Conservation (phyloP, 192 early-diverging fungal species). For the Entrophospora sp. region DNA sequence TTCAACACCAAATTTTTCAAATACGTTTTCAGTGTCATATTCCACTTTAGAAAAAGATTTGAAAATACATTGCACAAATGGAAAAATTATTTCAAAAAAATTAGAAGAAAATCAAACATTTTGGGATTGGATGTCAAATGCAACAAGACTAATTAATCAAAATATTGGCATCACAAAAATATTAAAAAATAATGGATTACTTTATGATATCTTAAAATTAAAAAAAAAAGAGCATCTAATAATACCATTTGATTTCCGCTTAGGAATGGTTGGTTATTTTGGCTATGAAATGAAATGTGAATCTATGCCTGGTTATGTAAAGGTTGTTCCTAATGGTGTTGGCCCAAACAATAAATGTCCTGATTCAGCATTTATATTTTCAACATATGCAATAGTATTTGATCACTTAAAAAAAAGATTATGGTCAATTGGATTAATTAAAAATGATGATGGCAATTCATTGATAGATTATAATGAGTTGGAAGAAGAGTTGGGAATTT, state of each 20-base stretch:
- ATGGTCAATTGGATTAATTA: conserved; percentile 31
- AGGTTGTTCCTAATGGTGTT: too few relatives aligned
- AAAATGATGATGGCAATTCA: conserved; percentile 1
- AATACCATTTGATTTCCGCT: conserved; percentile 52
- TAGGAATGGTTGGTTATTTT: conserved; percentile 85
- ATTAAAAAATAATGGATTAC: conserved; percentile 15
- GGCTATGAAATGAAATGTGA: conserved; percentile 94
- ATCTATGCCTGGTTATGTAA: conserved; percentile 43
- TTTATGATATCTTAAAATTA: conserved; percentile 14
- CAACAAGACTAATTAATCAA: conserved; percentile 27
- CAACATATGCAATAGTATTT: conserved; percentile 65
- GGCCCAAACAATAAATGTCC: too few relatives aligned
- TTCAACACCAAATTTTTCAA: conserved; percentile 1
- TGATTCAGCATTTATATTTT: conserved; percentile 69
- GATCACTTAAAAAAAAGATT: conserved; percentile 47
- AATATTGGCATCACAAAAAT: conserved; percentile 16
- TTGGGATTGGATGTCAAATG: conserved; percentile 56
- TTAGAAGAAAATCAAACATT: conserved; percentile 34
- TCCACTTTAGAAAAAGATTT: not conserved
- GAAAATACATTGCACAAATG: not conserved
- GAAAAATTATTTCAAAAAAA: not conserved
- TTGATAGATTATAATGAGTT: not conserved
- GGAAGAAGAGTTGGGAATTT: conserved; percentile 11
- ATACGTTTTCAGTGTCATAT: conserved; percentile 21
- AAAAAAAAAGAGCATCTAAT: not conserved